Percentiles rank a stretch among this genome's conserved stretches.
These are phyloP conservation scores for Wickerhamomyces tratensis DNA, from an alignment of 805 yeast species.

Conservation along the genomic window DNA sequence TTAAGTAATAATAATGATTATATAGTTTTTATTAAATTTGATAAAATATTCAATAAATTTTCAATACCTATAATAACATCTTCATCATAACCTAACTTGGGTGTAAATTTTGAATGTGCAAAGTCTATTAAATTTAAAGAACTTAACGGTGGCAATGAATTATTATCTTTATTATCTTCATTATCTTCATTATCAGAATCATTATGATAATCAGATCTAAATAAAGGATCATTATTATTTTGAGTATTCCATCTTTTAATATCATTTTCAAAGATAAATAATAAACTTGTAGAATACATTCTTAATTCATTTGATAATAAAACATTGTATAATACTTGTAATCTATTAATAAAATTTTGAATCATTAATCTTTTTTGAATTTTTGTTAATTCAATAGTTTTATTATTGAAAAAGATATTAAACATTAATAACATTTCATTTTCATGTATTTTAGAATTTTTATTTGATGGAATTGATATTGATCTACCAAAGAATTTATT, in stretches of 20 bases:
- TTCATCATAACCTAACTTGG: slow-evolving; percentile 62
- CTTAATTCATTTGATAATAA: slow-evolving; percentile 53
- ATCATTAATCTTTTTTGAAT: slow-evolving; percentile 29
- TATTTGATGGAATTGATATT: slow-evolving; percentile 19
- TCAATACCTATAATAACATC: slow-evolving; percentile 64
- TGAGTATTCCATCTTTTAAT: slow-evolving; percentile 36
- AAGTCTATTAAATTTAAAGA: slow-evolving; percentile 72
- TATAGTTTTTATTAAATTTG: slow-evolving; percentile 12
- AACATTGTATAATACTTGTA: slow-evolving; percentile 59
- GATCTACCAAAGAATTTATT: slow-evolving; percentile 68
- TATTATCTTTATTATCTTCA: slow-evolving; percentile 14
- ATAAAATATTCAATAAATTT: slow-evolving; percentile 37
- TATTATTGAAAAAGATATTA: slow-evolving; percentile 32
- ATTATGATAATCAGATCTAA: slow-evolving; percentile 21
- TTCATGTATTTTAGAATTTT: background rate
- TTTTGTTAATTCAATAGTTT: slow-evolving; percentile 15
- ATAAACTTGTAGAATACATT: slow-evolving; percentile 61
- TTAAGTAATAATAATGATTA: background rate
- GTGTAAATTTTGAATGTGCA: slow-evolving; percentile 68
- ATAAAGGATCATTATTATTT: slow-evolving; percentile 30
- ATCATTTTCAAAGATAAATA: slow-evolving; percentile 71
- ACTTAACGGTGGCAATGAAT: slow-evolving; percentile 33
- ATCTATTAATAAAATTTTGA: slow-evolving; percentile 40
- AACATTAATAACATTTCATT: slow-evolving; percentile 37
- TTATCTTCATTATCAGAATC: slow-evolving; percentile 21